Conservation (phyloP, 1,284 basidiomycete species). For the Trametes sp. region DNA sequence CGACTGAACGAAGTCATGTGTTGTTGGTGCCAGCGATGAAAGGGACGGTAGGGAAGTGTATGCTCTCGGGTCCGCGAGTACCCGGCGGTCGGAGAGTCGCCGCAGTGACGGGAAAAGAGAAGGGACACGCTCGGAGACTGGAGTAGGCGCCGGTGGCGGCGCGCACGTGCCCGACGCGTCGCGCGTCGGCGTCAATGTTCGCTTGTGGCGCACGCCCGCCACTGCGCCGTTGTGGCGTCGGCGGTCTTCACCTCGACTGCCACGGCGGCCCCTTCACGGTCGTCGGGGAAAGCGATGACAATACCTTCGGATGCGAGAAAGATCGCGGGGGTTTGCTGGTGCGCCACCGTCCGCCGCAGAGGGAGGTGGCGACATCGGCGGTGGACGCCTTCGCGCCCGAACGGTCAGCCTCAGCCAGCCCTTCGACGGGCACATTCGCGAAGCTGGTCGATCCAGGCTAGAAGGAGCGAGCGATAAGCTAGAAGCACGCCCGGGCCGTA, state of each 20-base stretch:
- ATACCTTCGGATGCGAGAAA: background rate
- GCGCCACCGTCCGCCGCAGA: background rate
- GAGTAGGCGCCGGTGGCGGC: background rate
- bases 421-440: background rate
- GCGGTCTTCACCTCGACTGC: background rate
- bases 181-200: conserved; percentile 14
- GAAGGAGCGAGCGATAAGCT: conserved; percentile 4
- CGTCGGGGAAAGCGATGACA: background rate
- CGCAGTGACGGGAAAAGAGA: background rate
- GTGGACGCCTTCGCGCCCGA: background rate
- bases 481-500: background rate
- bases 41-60: no score
- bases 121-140: background rate
- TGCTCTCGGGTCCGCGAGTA: no score
- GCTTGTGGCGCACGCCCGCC: conserved; percentile 7
- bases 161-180: conserved; percentile 17
- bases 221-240: conserved; percentile 13
- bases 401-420: conserved; percentile 5
- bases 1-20: no score
- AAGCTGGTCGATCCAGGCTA: background rate
- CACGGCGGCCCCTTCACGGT: background rate
- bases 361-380: background rate
- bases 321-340: background rate
- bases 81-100: no score
- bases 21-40: no score